Conservation (phyloP, 192 early-diverging fungal genomes). For the Chytriomyces confervae region DNA sequence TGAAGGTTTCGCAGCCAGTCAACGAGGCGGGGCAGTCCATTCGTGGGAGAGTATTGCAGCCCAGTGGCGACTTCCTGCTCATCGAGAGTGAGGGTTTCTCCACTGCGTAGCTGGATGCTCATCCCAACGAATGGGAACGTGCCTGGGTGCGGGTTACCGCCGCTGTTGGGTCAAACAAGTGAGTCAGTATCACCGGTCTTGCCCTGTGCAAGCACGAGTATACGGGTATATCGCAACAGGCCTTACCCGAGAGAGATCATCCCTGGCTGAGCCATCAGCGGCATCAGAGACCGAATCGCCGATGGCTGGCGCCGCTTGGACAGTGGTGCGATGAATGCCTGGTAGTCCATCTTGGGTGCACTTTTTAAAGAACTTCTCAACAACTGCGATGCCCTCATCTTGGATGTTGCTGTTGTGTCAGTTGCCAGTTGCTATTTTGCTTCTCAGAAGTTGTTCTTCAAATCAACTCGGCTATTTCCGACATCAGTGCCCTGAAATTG, state of each 20-base stretch:
- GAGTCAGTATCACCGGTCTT: not conserved
- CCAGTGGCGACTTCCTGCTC: conserved; percentile 44
- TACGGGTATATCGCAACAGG: not conserved
- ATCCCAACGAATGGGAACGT: conserved; percentile 59
- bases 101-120: conserved; percentile 50
- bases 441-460: too few species aligned
- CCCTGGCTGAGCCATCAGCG: conserved; percentile 38
- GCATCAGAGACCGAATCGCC: conserved; percentile 52
- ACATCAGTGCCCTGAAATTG: too few species aligned
- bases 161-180: conserved; percentile 44
- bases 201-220: not conserved
- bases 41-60: conserved; percentile 61
- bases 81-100: conserved; percentile 45
- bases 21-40: conserved; percentile 55
- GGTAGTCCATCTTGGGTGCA: conserved; percentile 38
- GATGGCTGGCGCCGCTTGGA: conserved; percentile 51
- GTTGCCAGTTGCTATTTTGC: too few species aligned
- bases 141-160: conserved; percentile 55
- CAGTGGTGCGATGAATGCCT: conserved; percentile 41
- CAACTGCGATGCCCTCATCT: too few species aligned
- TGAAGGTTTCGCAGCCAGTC: conserved; percentile 56
- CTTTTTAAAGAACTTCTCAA: too few species aligned
- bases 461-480: too few species aligned
- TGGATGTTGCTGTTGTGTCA: too few species aligned
- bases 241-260: conserved; percentile 44